Percentiles rank a stretch among this genome's conserved stretches.
Evolutionary conservation across 225 moss, liverwort and hornwort species (phyloP).

Genomic region (Asterella californica): DNA sequence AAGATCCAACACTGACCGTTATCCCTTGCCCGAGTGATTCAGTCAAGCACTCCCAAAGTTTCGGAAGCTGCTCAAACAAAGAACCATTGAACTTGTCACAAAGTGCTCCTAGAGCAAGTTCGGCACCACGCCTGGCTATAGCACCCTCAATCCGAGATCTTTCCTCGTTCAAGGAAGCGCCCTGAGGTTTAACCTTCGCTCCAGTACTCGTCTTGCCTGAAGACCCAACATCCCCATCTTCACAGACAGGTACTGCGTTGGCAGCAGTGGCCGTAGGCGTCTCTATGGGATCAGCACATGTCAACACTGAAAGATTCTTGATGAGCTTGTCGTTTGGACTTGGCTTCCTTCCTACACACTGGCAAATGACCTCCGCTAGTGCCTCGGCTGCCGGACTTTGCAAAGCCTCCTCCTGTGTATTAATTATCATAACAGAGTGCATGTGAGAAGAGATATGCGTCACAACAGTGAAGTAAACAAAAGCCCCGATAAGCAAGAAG

Average conservation of each 20-base stretch:
- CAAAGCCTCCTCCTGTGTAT: slow-evolving; percentile 65
- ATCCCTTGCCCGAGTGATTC: slow-evolving; percentile 68
- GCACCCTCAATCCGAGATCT: slow-evolving; percentile 74
- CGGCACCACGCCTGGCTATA: slow-evolving; percentile 81
- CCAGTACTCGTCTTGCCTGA: slow-evolving; percentile 49
- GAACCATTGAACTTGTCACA: slow-evolving; percentile 67
- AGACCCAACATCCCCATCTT: slow-evolving; percentile 46
- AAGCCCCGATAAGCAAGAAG: background rate
- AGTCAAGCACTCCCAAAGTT: slow-evolving; percentile 91
- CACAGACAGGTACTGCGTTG: slow-evolving; percentile 44
- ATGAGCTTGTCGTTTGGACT: slow-evolving; percentile 87
- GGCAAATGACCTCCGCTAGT: slow-evolving; percentile 77
- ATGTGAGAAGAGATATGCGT: background rate
- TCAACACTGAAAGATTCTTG: slow-evolving; percentile 69
- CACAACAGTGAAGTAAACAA: background rate
- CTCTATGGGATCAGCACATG: slow-evolving; percentile 79
- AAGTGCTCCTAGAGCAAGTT: slow-evolving; percentile 66
- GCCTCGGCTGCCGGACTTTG: slow-evolving; percentile 84
- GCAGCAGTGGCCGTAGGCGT: slow-evolving; percentile 69
- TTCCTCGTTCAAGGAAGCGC: slow-evolving; percentile 54
- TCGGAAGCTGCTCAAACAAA: slow-evolving; percentile 77
- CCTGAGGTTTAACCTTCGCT: slow-evolving; percentile 48
- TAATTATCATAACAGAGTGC: background rate
- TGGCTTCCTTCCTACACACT: slow-evolving; percentile 84
- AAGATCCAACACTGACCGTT: slow-evolving; percentile 27